Percentiles rank a stretch among this genome's conserved stretches.
These are phyloP conservation scores for Dianthus caryophyllus DNA, from an alignment of 148 eudicot species.

Conservation along the genomic window DNA sequence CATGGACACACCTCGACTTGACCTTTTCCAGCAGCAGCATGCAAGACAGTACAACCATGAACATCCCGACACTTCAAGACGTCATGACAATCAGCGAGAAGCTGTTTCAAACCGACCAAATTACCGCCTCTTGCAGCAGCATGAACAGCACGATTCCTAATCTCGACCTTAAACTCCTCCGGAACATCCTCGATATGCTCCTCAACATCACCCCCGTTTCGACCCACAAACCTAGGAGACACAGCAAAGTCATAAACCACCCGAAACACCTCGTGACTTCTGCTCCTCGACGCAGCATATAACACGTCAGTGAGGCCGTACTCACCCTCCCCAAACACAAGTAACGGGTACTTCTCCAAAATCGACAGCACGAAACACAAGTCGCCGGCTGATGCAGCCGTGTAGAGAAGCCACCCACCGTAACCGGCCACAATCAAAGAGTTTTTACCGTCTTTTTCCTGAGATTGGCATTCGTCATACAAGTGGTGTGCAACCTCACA, in stretches of 20 bases:
- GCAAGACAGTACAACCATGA: constrained; percentile 65
- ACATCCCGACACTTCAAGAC: constrained; percentile 63
- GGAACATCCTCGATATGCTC: constrained; percentile 51
- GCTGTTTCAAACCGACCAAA: constrained; percentile 58
- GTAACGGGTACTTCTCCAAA: constrained; percentile 56
- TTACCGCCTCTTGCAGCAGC: constrained; percentile 96
- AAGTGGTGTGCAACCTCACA: constrained; percentile 60
- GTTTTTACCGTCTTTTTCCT: constrained; percentile 30
- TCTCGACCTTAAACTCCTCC: constrained; percentile 60
- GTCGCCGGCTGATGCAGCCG: constrained; percentile 94
- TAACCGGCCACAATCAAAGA: constrained; percentile 65
- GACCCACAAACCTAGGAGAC: constrained; percentile 61
- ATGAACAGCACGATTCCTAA: constrained; percentile 79
- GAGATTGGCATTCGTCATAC: constrained; percentile 45
- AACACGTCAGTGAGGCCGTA: constrained; percentile 86
- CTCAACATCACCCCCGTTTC: constrained; percentile 30
- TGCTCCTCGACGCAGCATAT: constrained; percentile 91
- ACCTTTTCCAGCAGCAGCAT: constrained; percentile 87
- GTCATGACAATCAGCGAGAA: constrained; percentile 39
- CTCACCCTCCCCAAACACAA: constrained; percentile 96
- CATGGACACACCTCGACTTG: constrained; percentile 65
- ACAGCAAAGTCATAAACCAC: constrained; percentile 55
- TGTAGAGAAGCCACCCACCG: constrained; percentile 95
- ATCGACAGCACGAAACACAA: constrained; percentile 53
- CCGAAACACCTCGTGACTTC: constrained; percentile 62